These are phyloP conservation scores for Dendryphion nanum DNA, from an alignment of 2,329 filamentous ascomycete genomes.

Conservation along the genomic window DNA sequence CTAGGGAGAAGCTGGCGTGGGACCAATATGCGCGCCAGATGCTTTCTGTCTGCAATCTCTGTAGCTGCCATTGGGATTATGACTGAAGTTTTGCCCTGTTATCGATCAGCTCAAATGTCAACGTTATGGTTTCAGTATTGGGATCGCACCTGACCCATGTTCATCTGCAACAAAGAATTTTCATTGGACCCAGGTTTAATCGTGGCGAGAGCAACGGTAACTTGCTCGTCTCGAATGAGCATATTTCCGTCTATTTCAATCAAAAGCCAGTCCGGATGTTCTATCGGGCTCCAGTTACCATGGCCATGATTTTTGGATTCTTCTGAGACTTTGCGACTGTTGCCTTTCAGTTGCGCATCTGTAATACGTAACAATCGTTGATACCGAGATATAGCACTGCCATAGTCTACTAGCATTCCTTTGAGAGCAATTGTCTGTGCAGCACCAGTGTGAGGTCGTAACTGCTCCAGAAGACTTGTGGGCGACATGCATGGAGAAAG, in stretches of 20 bases:
- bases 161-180: constrained; percentile 19
- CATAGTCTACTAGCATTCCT: too few relatives aligned
- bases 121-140: too few relatives aligned
- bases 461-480: too few relatives aligned
- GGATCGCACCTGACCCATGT: constrained; percentile 22
- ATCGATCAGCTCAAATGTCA: too few relatives aligned
- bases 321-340: too few relatives aligned
- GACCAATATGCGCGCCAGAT: constrained; percentile 56
- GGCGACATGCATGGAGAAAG: too few relatives aligned
- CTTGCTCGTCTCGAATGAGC: constrained; percentile 58
- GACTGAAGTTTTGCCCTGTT: constrained; percentile 53
- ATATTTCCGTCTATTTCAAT: constrained; percentile 62
- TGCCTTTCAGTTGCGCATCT: too few relatives aligned
- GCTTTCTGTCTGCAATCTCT: constrained; percentile 5
- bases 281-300: constrained; percentile 50
- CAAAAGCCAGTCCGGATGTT: constrained; percentile 60
- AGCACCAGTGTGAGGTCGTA: too few relatives aligned
- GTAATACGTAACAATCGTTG: too few relatives aligned
- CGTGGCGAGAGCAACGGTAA: constrained; percentile 57
- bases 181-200: constrained; percentile 50
- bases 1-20: constrained; percentile 58
- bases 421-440: too few relatives aligned
- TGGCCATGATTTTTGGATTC: constrained; percentile 52
- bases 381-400: too few relatives aligned
- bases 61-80: constrained; percentile 44